phyloP scores from a whole-genome alignment of 2,329 filamentous ascomycete genomes.

The Boeremia exigua region DNA sequence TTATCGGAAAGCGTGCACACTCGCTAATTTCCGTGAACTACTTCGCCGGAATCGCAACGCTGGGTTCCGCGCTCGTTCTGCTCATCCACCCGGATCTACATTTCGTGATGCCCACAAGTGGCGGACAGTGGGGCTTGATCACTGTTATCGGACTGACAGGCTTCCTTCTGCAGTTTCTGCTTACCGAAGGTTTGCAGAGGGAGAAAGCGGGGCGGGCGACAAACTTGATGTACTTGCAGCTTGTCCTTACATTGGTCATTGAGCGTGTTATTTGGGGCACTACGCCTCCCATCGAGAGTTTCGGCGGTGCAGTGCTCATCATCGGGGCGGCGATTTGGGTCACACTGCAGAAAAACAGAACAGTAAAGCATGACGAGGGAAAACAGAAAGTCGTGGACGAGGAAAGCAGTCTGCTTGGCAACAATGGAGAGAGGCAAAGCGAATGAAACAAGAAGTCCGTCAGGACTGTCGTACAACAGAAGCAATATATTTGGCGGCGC shows the following conservation, averaged over 20 bases:
- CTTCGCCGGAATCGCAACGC: conserved; percentile 71
- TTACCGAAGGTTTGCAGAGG: conserved; percentile 75
- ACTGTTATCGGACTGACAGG: conserved; percentile 72
- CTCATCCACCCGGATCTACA: conserved; percentile 59
- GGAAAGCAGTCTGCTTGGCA: conserved; percentile 29
- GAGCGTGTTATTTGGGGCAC: conserved; percentile 63
- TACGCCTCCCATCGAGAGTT: conserved; percentile 34
- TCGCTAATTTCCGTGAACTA: conserved; percentile 82
- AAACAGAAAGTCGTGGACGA: conserved; percentile 24
- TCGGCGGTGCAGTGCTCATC: conserved; percentile 32
- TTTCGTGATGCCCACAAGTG: conserved; percentile 60
- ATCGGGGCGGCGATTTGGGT: conserved; percentile 37
- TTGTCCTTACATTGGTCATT: conserved; percentile 68
- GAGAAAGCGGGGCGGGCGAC: conserved; percentile 68
- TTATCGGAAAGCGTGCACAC: conserved; percentile 79
- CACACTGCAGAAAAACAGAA: conserved; percentile 29
- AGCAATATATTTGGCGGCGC: too few species aligned
- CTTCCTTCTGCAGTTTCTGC: conserved; percentile 79
- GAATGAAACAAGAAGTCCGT: background rate
- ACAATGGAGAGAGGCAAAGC: background rate
- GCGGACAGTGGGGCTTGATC: conserved; percentile 70
- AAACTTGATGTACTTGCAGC: conserved; percentile 70
- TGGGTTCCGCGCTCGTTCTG: conserved; percentile 68
- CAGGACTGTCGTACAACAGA: too few species aligned
- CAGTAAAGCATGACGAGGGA: background rate